Percentiles rank a stretch among this genome's conserved stretches.
These are phyloP conservation scores for Globisporangium acanthophoron DNA, from an alignment of 352 stramenopile species.

Conservation along the genomic window DNA sequence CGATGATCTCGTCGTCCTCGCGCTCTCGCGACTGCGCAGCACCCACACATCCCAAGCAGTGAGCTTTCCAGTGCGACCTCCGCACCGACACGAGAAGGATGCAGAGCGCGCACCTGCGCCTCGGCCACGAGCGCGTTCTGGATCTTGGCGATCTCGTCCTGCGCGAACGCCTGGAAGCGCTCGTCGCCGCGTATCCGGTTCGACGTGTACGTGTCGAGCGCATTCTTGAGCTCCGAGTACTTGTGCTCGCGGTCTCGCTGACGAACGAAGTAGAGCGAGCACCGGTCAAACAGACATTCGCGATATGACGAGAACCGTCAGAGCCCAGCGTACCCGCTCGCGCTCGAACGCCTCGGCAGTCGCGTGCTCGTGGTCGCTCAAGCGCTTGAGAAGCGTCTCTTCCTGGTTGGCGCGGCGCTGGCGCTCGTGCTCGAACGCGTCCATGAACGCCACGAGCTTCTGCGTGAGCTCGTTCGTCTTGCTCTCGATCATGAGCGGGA, in stretches of 20 bases:
- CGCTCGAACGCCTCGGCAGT: slow-evolving; percentile 68
- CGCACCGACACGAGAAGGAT: too few relatives aligned
- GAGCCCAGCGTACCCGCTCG: slow-evolving; percentile 32
- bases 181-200: slow-evolving; percentile 72
- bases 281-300: background rate
- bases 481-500: slow-evolving; percentile 87
- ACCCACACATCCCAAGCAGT: background rate
- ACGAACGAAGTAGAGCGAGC: background rate
- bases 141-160: slow-evolving; percentile 72
- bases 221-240: slow-evolving; percentile 65
- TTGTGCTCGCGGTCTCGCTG: slow-evolving; percentile 52
- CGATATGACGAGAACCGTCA: background rate
- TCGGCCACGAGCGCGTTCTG: slow-evolving; percentile 71
- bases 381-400: slow-evolving; percentile 88
- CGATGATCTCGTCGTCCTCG: slow-evolving; percentile 93
- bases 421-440: slow-evolving; percentile 86
- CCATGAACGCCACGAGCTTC: slow-evolving; percentile 86
- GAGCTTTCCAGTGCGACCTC: background rate
- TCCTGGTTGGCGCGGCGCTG: slow-evolving; percentile 78
- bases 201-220: slow-evolving; percentile 60
- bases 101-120: slow-evolving; percentile 38
- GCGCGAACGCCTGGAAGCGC: slow-evolving; percentile 62
- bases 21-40: slow-evolving; percentile 59
- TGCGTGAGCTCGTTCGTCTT: slow-evolving; percentile 87
- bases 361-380: slow-evolving; percentile 83